Conservation (phyloP, 129 eudicot species). For the Lactuca saligna region DNA sequence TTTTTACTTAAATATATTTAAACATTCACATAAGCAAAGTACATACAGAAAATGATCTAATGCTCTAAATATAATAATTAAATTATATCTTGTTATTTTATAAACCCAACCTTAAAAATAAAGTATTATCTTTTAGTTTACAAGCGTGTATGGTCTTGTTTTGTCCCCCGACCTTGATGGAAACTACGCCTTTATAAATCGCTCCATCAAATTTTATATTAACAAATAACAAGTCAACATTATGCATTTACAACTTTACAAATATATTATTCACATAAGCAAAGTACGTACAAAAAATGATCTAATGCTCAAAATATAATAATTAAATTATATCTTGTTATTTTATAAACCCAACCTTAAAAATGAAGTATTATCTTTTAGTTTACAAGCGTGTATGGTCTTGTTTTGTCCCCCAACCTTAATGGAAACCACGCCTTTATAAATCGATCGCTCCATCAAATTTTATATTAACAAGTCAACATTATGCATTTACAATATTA, state of each 20-base stretch:
- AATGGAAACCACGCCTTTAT: conserved; percentile 18
- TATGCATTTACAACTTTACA: neutral
- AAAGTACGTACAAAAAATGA: neutral
- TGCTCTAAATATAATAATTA: neutral
- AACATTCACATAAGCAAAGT: no score
- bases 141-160: conserved; percentile 16
- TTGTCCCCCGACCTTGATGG: neutral
- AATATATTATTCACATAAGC: no score
- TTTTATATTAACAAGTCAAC: neutral
- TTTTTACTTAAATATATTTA: no score
- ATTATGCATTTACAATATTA: neutral
- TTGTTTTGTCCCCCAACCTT: conserved; percentile 2
- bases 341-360: no score
- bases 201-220: neutral
- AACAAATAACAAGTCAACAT: conserved; percentile 2
- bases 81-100: no score
- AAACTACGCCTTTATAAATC: conserved; percentile 20
- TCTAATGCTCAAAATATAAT: neutral
- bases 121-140: neutral
- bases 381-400: conserved; percentile 9
- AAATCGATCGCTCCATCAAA: conserved; percentile 3
- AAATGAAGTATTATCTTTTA: neutral
- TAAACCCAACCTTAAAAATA: no score
- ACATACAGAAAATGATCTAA: neutral
- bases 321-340: no score